Evolutionary conservation across 2,329 filamentous ascomycete genomes (phyloP), one percentile per base, ranked within the genome.

Genomic region (Fusarium aywerte): DNA sequence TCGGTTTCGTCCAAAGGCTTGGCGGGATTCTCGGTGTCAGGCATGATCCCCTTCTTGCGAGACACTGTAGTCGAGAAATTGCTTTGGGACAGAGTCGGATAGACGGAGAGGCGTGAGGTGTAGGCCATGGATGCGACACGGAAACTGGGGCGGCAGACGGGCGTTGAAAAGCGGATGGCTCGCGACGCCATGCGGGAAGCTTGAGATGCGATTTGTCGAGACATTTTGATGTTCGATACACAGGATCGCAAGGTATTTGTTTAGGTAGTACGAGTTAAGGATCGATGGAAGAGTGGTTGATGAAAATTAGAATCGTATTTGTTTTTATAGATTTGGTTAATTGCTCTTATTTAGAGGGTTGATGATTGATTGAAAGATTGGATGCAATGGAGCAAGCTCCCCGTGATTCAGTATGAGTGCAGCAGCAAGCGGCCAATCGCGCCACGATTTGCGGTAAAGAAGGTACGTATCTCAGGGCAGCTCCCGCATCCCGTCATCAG

Each of bases 21-120:
- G 38, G 80, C 75, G 11, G 88, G 87, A 58, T 88, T 79, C 38
- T 83, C 78, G 7, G 85, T 84, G 63, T 87, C 83, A n/a, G 89
- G 88, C 63, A 85, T 85, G 70, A 90, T 83, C 62, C 86, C 86
- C 72, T 84, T 80, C 70, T 66, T 51, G n/a, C 64, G 59, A 25
- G 63, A 49, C 20, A 72, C 31, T 12, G 74, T 74, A 29, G 76
- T 73, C 21, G 76, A 77, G 62, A 81, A 76, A 40, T 63, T 63
- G 35, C 71, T 74, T 33, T 70, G 75, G 7, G 67, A 45, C 36
- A 63, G 62, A 66, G 25, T 55, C 61, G 36, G 62, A 43, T 38
- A 58, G 39, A 48, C 40, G 18, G 47, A 53, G 29, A 44, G 16
- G 4, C 33, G 50, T 42, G 56, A 23, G 15, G 25, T 45, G 35